Percentiles rank a stretch among this genome's conserved stretches.
These are phyloP conservation scores for Aulographum hederae DNA, from an alignment of 2,329 filamentous ascomycete species.

Conservation along the genomic window DNA sequence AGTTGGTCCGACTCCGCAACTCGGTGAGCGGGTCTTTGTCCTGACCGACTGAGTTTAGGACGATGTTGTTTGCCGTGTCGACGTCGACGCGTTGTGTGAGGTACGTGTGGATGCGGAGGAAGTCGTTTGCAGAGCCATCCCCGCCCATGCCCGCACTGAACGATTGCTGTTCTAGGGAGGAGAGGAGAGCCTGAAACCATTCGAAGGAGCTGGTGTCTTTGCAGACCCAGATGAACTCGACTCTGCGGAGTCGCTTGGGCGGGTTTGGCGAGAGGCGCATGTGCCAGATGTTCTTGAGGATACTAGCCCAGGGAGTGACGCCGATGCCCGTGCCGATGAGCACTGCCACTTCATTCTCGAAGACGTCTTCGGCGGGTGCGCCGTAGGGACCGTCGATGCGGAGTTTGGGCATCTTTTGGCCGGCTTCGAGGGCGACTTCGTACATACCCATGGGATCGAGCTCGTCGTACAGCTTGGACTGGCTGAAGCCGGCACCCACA, in stretches of 20 bases:
- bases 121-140: constrained; percentile 51
- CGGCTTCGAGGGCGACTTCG: constrained; percentile 86
- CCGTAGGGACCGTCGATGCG: constrained; percentile 93
- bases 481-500: constrained; percentile 74
- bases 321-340: constrained; percentile 76
- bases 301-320: constrained; percentile 72
- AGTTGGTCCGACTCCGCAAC: constrained; percentile 77
- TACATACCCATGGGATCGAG: constrained; percentile 94
- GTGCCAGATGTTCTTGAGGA: constrained; percentile 97
- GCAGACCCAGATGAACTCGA: constrained; percentile 99
- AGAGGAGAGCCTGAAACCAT: constrained; percentile 93
- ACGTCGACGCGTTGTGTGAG: constrained; percentile 84
- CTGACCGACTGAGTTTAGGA: constrained; percentile 83
- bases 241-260: constrained; percentile 71
- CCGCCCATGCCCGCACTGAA: constrained; percentile 31
- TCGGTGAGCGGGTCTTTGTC: constrained; percentile 84
- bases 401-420: constrained; percentile 76
- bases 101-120: constrained; percentile 95
- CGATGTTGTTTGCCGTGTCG: constrained; percentile 90
- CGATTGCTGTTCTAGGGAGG: constrained; percentile 77
- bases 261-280: constrained; percentile 79
- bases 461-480: constrained; percentile 76
- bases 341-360: constrained; percentile 77
- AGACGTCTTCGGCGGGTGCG: constrained; percentile 92
- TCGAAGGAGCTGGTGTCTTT: constrained; percentile 91